These are phyloP conservation scores for Dendrocalamus sinicus DNA, from an alignment of 176 grass and related monocot species.

Conservation along the genomic window DNA sequence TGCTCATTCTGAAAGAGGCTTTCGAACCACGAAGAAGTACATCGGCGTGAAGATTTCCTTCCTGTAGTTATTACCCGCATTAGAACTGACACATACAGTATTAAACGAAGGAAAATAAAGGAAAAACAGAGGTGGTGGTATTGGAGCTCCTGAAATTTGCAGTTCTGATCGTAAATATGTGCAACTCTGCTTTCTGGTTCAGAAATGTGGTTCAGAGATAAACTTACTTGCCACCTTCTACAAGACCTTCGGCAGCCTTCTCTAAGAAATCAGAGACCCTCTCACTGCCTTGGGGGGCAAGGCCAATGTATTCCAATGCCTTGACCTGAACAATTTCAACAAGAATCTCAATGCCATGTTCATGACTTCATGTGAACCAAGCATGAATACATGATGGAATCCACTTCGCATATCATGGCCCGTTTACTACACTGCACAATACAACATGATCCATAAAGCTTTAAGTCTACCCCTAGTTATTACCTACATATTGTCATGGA, in stretches of 20 bases:
- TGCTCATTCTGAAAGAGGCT: constrained; percentile 67
- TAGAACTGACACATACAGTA: constrained; percentile 25
- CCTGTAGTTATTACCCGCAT: constrained; percentile 50
- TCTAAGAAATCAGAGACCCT: constrained; percentile 86
- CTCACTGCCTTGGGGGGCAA: constrained; percentile 81
- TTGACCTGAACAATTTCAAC: constrained; percentile 69
- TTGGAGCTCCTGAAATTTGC: constrained; percentile 37
- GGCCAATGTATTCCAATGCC: constrained; percentile 69
- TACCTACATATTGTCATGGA: neutral
- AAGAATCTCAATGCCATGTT: constrained; percentile 31
- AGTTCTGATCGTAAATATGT: neutral
- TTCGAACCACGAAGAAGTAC: constrained; percentile 88
- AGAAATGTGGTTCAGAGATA: constrained; percentile 22
- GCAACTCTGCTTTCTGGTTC: neutral
- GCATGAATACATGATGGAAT: constrained; percentile 16
- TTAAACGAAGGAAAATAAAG: constrained; percentile 4
- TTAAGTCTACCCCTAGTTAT: neutral
- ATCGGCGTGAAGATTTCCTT: constrained; percentile 94
- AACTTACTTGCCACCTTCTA: constrained; percentile 91
- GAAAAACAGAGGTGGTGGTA: neutral
- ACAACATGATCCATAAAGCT: neutral
- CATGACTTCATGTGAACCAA: constrained; percentile 14
- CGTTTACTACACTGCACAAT: neutral
- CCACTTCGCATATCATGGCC: neutral
- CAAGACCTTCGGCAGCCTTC: constrained; percentile 87